Evolutionary conservation across 1,284 basidiomycete species (phyloP).

Genomic region (Afroboletus lepidellus): DNA sequence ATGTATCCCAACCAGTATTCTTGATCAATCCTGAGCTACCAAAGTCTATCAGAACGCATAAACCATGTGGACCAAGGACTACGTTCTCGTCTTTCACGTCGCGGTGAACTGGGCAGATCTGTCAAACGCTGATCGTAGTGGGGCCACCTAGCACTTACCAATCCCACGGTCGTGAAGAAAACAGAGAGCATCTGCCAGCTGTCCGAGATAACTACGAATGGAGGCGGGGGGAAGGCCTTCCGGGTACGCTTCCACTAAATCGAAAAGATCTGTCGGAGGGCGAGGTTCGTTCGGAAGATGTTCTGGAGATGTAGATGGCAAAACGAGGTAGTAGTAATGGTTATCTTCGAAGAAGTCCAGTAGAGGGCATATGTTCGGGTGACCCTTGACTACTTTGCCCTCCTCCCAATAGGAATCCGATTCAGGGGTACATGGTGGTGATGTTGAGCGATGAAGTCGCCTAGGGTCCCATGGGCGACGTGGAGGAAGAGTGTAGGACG

Average conservation of each 20-base stretch:
- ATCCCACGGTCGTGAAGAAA: conserved; percentile 93
- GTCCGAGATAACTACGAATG: conserved; percentile 86
- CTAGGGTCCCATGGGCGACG: conserved; percentile 80
- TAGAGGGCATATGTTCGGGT: conserved; percentile 91
- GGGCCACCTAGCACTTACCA: conserved; percentile 44
- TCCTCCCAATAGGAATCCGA: conserved; percentile 56
- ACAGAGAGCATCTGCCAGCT: conserved; percentile 88
- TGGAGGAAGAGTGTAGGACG: conserved; percentile 68
- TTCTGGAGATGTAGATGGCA: conserved; percentile 70
- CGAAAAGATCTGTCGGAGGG: conserved; percentile 85
- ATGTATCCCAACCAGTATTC: conserved; percentile 90
- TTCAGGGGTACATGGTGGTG: conserved; percentile 7
- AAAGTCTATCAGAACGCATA: conserved; percentile 95
- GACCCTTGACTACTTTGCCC: conserved; percentile 72
- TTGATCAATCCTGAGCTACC: conserved; percentile 89
- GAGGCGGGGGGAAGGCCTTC: conserved; percentile 78
- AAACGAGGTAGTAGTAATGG: conserved; percentile 92
- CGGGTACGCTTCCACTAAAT: conserved; percentile 89
- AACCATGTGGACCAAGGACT: conserved; percentile 67
- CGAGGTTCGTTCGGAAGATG: conserved; percentile 48
- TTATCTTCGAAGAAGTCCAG: conserved; percentile 98
- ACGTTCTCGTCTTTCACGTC: conserved; percentile 99
- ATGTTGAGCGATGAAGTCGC: conserved; percentile 33
- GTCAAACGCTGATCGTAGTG: conserved; percentile 8
- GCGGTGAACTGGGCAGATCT: conserved; percentile 72